Base-by-base conservation (phyloP, 2,329 filamentous ascomycete genomes). In the Aspergillus hiratsukae region DNA sequence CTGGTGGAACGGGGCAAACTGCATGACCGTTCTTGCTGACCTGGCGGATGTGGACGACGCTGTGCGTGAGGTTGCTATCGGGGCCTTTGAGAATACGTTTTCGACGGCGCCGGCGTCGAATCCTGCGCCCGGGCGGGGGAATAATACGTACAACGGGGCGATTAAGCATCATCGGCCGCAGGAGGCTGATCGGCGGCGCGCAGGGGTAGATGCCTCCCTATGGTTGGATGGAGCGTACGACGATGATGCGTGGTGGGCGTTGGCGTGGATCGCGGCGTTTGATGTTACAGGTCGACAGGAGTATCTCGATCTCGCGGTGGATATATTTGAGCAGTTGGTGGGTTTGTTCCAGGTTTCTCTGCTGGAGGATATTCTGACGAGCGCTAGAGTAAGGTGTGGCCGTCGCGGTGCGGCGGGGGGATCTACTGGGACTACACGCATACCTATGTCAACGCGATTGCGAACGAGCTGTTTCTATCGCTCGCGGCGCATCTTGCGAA, bases 1-100 rank as follows among this genome's bases (percentile, higher is more conserved):
- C n/a, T 91, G 88, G 88, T 91, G 88, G 88, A 89, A 90, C 66
- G 81, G 81, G 53, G 88, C 83, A 48, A 90, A 89, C 66, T 80
- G 80, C 56, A 74, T 90, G 57, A 88, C 85, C 0, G 80, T 79
- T 3, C 71, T 90, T 19, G 81, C 80, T 52, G 83, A 89, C 55
- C 70, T 83, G 25, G 75, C 76, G 7, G 68, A 69, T 1, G 49
- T 73, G 28, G 72, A 76, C 54, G 64, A 62, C 48, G 70, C 61
- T 19, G 71, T 71, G 53, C 63, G 64, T n/a, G 58, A 64, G 0
- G 65, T 71, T 0, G 76, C 73, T 2, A 65, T 58, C 10, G 62
- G 68, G 11, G 68, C 81, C 3, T 79, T 81, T 55, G 68, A 71
- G 17, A 80, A 76, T 51, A 80, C 78, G 0, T 69, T 78, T 27